phyloP scores from a whole-genome alignment of 1,139 yeast species.

The Pichia sp. region DNA sequence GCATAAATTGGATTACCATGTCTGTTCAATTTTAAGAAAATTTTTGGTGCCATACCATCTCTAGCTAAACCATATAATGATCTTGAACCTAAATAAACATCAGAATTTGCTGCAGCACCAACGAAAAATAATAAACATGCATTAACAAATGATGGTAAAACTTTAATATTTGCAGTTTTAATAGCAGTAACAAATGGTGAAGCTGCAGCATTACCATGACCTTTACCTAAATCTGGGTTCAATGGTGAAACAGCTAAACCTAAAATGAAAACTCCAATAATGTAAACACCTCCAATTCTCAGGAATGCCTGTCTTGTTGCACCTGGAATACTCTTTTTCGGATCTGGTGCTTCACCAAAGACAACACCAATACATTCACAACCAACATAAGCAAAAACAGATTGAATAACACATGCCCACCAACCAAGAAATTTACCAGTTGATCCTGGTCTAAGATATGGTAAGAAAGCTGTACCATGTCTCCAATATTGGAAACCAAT shows the following conservation, averaged over 20 bases:
- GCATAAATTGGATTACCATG: constrained; percentile 12
- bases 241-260: constrained; percentile 36
- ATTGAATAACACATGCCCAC: constrained; percentile 23
- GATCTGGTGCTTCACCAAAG: constrained; percentile 41
- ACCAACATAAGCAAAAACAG: constrained; percentile 51
- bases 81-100: constrained; percentile 38
- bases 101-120: constrained; percentile 41
- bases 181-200: constrained; percentile 62
- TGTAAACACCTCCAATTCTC: constrained; percentile 57
- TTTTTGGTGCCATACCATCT: constrained; percentile 38
- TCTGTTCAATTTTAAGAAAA: constrained; percentile 21
- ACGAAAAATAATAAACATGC: constrained; percentile 41
- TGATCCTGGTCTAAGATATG: constrained; percentile 16
- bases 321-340: constrained; percentile 51
- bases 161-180: constrained; percentile 43
- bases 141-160: constrained; percentile 47
- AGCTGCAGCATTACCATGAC: constrained; percentile 44
- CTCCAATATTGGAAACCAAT: constrained; percentile 63
- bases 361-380: constrained; percentile 34
- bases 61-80: constrained; percentile 35
- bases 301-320: constrained; percentile 67
- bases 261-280: constrained; percentile 36
- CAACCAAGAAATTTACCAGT: constrained; percentile 33
- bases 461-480: constrained; percentile 5
- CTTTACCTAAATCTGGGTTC: constrained; percentile 31